Evolutionary conservation across 805 yeast genomes (phyloP).

Genomic region (Deakozyma indianensis): DNA sequence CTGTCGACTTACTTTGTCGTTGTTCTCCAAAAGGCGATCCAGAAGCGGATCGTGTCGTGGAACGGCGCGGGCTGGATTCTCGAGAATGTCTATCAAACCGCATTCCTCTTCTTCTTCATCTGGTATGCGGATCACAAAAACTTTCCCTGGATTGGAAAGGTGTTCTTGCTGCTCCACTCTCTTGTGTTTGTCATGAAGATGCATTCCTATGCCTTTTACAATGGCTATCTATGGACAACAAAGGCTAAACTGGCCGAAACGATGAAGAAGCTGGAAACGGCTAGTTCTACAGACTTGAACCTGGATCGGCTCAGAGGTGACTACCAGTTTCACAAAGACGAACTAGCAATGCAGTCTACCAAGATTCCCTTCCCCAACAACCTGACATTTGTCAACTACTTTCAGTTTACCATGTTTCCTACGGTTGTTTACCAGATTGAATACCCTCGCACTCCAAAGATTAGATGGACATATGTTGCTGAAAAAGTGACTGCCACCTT

Average conservation of each 20-base stretch:
- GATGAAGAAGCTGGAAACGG: constrained; percentile 2
- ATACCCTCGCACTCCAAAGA: constrained; percentile 58
- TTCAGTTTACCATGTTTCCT: constrained; percentile 77
- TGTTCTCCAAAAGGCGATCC: constrained; percentile 41
- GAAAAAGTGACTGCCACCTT: constrained; percentile 67
- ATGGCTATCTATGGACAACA: constrained; percentile 58
- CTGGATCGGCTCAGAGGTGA: constrained; percentile 25
- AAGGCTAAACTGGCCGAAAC: constrained; percentile 8
- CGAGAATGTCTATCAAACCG: constrained; percentile 42
- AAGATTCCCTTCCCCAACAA: constrained; percentile 52
- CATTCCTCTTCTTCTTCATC: constrained; percentile 38
- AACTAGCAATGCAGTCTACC: constrained; percentile 44
- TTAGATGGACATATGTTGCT: constrained; percentile 55
- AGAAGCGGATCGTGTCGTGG: constrained; percentile 42
- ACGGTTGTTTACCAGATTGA: constrained; percentile 57
- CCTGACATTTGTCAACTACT: constrained; percentile 49
- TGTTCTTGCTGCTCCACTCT: constrained; percentile 71
- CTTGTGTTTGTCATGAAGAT: constrained; percentile 85
- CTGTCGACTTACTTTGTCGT: constrained; percentile 46
- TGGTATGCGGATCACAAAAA: constrained; percentile 38
- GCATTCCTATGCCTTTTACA: constrained; percentile 86
- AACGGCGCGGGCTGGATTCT: constrained; percentile 44
- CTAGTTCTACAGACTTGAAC: constrained; percentile 16
- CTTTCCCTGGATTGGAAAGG: constrained; percentile 84
- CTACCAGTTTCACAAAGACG: constrained; percentile 62